Evolutionary conservation across 108 stramenopile species (phyloP).

Genomic region (Cyclotella sp.): DNA sequence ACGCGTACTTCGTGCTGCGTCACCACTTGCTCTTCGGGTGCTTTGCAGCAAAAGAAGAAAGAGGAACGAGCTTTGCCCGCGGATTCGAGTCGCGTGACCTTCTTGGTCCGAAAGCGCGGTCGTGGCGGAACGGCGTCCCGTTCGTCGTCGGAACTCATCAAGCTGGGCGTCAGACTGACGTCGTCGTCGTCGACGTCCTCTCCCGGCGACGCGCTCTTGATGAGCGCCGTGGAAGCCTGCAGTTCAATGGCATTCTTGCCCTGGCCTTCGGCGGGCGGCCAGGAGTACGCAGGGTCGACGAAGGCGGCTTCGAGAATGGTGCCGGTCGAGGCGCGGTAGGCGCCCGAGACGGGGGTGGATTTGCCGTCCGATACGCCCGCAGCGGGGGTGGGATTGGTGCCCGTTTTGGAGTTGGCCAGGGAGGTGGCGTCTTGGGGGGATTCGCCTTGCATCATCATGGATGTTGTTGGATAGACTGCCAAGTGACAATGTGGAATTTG

Average conservation of each 20-base stretch:
- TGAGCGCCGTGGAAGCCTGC: constrained; percentile 64
- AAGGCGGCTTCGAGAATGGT: constrained; percentile 88
- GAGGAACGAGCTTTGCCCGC: not conserved
- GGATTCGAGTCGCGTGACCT: constrained; percentile 11
- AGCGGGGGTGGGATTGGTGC: constrained; percentile 23
- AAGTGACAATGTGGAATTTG: too few relatives aligned
- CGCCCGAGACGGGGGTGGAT: constrained; percentile 20
- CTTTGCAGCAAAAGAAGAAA: constrained; percentile 11
- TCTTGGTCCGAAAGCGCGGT: constrained; percentile 17
- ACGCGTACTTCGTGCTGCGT: constrained; percentile 43
- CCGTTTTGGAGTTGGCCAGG: constrained; percentile 14
- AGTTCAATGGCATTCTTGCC: constrained; percentile 87
- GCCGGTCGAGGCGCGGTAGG: constrained; percentile 44
- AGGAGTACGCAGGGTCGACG: constrained; percentile 84
- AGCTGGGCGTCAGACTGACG: constrained; percentile 23
- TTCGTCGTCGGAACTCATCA: constrained; percentile 39
- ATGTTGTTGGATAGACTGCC: not conserved
- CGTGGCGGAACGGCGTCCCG: not conserved
- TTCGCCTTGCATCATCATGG: constrained; percentile 22
- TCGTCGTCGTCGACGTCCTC: constrained; percentile 38
- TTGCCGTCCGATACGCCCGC: constrained; percentile 14
- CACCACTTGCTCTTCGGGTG: constrained; percentile 29
- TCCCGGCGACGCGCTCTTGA: constrained; percentile 45
- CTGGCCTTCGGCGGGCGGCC: constrained; percentile 73
- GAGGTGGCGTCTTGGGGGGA: constrained; percentile 48